Evolutionary conservation across 2,329 filamentous ascomycete genomes (phyloP), one percentile per base, ranked within the genome.

Genomic region (Waltergamsia citrina): DNA sequence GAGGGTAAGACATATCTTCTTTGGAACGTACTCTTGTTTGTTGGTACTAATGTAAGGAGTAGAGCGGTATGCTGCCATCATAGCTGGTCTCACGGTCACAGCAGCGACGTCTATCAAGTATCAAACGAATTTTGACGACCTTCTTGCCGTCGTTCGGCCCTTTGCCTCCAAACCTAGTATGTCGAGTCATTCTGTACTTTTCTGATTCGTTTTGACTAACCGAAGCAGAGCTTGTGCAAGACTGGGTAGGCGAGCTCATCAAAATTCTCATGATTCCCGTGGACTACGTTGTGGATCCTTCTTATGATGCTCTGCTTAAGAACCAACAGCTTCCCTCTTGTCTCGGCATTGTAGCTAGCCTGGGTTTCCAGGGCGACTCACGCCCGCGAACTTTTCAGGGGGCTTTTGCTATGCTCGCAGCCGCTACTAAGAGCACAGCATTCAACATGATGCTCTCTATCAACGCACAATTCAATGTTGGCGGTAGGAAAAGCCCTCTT

Each of bases 241-340:
- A 78, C 38, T 78, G 79, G 65, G 62, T 84, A 34, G 68, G 65
- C 26, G 78, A 84, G 42, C 63, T 87, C 10, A 77, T 85, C 34
- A 69, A 74, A 26, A 74, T 83, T 37, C 62, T 88, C 33, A 81
- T 79, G 41, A 68, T 85, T 20, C 76, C 79, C 32, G 74, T 88
- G 31, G 90, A 96, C 57, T 93, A 88, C 50, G 82, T 85, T 0
- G 73, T 84, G 32, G 85, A 94, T 39, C 63, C 74, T 2, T 71
- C 75, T 29, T 74, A 82, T 44, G 79, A 90, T 50, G 69, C 78
- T 38, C 63, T 94, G 22, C 72, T 92, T 42, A 69, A 79, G 39
- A 88, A 92, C 47, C 65, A 69, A 4, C 68, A 78, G 23, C 70
- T 95, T 29, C 81, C 86, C 39, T 70, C 84, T 36, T 85, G 78